phyloP scores from a whole-genome alignment of 768 basidiomycete species.

The Clavulina sp. region DNA sequence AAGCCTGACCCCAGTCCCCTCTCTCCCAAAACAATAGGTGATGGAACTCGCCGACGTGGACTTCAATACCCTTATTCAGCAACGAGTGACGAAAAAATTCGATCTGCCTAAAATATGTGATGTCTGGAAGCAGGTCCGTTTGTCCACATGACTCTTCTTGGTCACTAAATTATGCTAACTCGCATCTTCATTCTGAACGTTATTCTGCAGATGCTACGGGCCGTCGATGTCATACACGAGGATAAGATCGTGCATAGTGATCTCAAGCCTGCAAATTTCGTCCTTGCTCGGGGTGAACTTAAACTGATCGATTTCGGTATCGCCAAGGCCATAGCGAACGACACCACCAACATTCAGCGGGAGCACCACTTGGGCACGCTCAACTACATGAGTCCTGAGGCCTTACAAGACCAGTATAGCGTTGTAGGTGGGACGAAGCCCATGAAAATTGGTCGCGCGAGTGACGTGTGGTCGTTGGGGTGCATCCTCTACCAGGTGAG shows the following conservation, averaged over 20 bases:
- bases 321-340: conserved; percentile 94
- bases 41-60: conserved; percentile 98
- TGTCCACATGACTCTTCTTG: no score
- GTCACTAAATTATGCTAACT: neutral
- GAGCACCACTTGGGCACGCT: conserved; percentile 95
- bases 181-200: neutral
- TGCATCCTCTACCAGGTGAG: conserved; percentile 78
- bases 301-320: conserved; percentile 99
- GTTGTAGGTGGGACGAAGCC: conserved; percentile 5
- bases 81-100: conserved; percentile 66
- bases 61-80: conserved; percentile 62
- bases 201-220: conserved; percentile 75
- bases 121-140: conserved; percentile 85
- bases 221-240: conserved; percentile 95
- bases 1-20: neutral
- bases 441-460: conserved; percentile 57
- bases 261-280: conserved; percentile 96
- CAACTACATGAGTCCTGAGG: conserved; percentile 98
- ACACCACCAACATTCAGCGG: conserved; percentile 94
- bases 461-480: conserved; percentile 95
- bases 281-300: conserved; percentile 82
- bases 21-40: conserved; percentile 25
- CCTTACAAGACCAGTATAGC: conserved; percentile 40
- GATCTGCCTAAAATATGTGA: conserved; percentile 91
- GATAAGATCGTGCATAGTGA: conserved; percentile 99